Evolutionary conservation across 75 land plant genomes (phyloP).

Genomic region (Ceratopteris richardii): DNA sequence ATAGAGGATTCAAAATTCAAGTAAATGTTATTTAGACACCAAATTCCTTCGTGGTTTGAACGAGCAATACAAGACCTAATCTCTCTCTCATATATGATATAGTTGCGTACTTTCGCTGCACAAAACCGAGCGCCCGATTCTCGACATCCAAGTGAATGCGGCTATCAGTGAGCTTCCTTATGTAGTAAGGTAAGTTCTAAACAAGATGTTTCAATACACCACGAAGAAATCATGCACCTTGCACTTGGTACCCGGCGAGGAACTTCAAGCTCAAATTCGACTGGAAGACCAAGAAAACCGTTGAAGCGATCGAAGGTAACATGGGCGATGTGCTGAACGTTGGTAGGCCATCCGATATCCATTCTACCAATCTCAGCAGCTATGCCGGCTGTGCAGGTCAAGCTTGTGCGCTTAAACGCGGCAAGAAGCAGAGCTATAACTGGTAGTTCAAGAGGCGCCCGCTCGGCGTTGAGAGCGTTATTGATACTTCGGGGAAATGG

Average conservation of each 20-base stretch:
- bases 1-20: too few species aligned
- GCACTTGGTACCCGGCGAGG: slow-evolving; percentile 59
- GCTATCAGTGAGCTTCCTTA: too few species aligned
- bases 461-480: neutral
- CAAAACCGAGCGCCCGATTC: too few species aligned
- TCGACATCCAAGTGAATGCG: too few species aligned
- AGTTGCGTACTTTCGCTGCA: too few species aligned
- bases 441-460: slow-evolving; percentile 24
- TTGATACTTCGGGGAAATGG: too few species aligned
- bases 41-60: too few species aligned
- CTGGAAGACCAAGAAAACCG: slow-evolving; percentile 65
- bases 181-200: too few species aligned
- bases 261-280: slow-evolving; percentile 64
- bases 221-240: slow-evolving; percentile 19
- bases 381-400: slow-evolving; percentile 41
- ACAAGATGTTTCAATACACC: too few species aligned
- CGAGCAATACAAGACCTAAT: too few species aligned
- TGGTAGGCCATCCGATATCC: slow-evolving; percentile 72
- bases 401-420: slow-evolving; percentile 50
- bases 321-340: slow-evolving; percentile 64
- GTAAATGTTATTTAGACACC: too few species aligned
- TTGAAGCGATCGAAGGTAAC: slow-evolving; percentile 70
- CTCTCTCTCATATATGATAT: too few species aligned
- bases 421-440: slow-evolving; percentile 42
- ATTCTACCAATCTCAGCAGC: slow-evolving; percentile 16